A percentile compares a stretch with the other conserved stretches of the same genome.
phyloP scores from a whole-genome alignment of 208 protist genomes.

The Kentomonas sorsogonicus region DNA sequence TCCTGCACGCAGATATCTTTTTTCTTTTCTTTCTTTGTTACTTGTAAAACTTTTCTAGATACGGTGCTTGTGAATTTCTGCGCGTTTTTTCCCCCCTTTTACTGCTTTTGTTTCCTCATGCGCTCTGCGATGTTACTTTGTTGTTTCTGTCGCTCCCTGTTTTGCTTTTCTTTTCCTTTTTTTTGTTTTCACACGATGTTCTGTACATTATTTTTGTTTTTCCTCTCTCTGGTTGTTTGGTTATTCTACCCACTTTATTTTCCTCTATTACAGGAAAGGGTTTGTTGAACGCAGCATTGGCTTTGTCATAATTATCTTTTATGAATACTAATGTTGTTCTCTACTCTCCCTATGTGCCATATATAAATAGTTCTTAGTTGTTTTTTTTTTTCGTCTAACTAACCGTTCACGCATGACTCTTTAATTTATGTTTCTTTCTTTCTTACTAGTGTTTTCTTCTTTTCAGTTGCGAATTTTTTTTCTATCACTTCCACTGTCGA shows the following conservation, averaged over 20 bases:
- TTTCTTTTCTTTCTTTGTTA: conserved; percentile 13
- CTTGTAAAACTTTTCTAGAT: conserved; percentile 3
- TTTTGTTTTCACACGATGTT: conserved; percentile 5
- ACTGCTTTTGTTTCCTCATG: background rate
- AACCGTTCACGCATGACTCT: background rate
- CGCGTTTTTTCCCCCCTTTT: background rate
- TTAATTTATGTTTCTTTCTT: background rate
- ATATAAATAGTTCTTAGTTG: background rate
- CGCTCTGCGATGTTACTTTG: background rate
- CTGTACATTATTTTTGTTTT: background rate
- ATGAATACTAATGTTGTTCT: background rate
- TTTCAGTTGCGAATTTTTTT: conserved; percentile 1
- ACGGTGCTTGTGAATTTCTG: background rate
- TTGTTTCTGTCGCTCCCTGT: background rate
- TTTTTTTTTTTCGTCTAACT: conserved; percentile 12
- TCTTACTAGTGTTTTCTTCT: conserved; percentile 8
- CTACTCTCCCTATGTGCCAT: background rate
- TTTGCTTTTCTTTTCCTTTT: conserved; percentile 8
- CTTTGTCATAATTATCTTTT: conserved; percentile 4
- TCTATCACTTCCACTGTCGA: background rate
- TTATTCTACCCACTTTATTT: background rate
- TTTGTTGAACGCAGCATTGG: background rate
- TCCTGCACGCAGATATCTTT: background rate
- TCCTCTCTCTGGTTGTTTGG: conserved; percentile 2
- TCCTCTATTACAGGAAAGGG: background rate